These are phyloP conservation scores for Sugiyamaella chiloensis DNA, from an alignment of 805 yeast genomes.

Conservation along the genomic window DNA sequence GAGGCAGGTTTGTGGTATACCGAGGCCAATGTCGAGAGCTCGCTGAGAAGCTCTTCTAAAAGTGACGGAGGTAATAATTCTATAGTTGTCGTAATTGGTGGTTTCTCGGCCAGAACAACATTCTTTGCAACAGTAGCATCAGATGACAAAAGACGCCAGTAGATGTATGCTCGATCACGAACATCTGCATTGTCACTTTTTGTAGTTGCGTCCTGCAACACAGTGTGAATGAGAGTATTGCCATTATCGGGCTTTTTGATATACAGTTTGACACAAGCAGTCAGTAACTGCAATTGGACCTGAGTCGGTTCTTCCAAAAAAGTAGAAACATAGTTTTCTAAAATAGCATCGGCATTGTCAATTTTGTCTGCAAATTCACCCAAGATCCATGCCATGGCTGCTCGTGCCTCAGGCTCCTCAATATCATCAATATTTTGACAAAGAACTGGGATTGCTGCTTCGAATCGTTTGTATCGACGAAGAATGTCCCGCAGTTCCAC, in stretches of 20 bases:
- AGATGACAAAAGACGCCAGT: constrained; percentile 80
- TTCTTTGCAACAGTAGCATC: constrained; percentile 72
- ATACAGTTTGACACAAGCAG: constrained; percentile 76
- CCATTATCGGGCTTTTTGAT: constrained; percentile 55
- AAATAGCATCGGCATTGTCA: constrained; percentile 40
- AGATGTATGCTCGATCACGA: constrained; percentile 80
- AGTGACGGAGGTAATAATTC: constrained; percentile 67
- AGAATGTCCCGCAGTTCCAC: constrained; percentile 74
- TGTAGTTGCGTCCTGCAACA: constrained; percentile 70
- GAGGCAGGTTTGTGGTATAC: constrained; percentile 83
- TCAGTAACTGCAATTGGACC: constrained; percentile 72
- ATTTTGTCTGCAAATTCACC: constrained; percentile 69
- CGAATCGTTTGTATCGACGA: constrained; percentile 63
- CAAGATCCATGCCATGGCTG: constrained; percentile 78
- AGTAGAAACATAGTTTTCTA: constrained; percentile 39
- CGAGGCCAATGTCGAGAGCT: constrained; percentile 80
- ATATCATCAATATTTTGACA: constrained; percentile 50
- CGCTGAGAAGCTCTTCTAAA: constrained; percentile 65
- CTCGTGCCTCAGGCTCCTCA: constrained; percentile 79
- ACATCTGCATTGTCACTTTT: constrained; percentile 80
- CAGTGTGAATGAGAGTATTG: constrained; percentile 71
- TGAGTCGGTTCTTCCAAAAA: constrained; percentile 69
- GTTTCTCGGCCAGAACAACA: constrained; percentile 59
- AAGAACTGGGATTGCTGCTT: constrained; percentile 45
- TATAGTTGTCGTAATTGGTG: constrained; percentile 69